Evolutionary conservation across 1,139 yeast genomes (phyloP).

Genomic region (Casaregolazyma lundiana): DNA sequence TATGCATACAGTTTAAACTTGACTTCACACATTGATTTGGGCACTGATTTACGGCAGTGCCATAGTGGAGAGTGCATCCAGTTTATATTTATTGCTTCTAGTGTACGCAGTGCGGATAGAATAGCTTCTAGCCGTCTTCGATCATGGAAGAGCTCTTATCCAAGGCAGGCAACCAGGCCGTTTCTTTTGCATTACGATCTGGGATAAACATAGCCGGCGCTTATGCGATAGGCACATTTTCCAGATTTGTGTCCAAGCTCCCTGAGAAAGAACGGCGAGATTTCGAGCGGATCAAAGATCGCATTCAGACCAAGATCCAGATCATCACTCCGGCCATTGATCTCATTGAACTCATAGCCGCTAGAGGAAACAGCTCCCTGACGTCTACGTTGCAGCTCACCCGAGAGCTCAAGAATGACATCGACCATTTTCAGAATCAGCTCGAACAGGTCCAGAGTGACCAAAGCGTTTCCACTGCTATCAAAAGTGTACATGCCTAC

Average conservation of each 20-base stretch:
- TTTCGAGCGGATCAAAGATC: constrained; percentile 41
- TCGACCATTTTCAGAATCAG: constrained; percentile 53
- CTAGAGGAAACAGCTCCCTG: constrained; percentile 65
- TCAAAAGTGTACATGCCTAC: constrained; percentile 46
- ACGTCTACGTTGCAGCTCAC: constrained; percentile 56
- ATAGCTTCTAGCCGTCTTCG: too few species aligned
- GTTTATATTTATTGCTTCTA: too few species aligned
- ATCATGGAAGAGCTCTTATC: constrained; percentile 16
- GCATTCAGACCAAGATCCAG: constrained; percentile 56
- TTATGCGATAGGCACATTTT: constrained; percentile 64
- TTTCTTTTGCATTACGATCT: constrained; percentile 72
- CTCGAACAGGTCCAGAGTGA: constrained; percentile 34
- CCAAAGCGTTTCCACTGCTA: constrained; percentile 26
- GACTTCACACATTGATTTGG: too few species aligned
- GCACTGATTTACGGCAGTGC: too few species aligned
- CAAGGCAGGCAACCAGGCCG: constrained; percentile 61
- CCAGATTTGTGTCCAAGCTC: constrained; percentile 53
- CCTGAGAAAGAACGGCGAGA: constrained; percentile 53
- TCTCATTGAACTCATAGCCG: constrained; percentile 61
- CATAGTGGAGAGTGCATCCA: too few species aligned
- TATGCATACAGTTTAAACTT: too few species aligned
- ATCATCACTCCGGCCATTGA: constrained; percentile 69
- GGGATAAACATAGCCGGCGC: constrained; percentile 75
- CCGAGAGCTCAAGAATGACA: constrained; percentile 52
- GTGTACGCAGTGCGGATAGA: too few species aligned